Conservation (phyloP, 257 asterid species). For the Handroanthus guayacan region DNA sequence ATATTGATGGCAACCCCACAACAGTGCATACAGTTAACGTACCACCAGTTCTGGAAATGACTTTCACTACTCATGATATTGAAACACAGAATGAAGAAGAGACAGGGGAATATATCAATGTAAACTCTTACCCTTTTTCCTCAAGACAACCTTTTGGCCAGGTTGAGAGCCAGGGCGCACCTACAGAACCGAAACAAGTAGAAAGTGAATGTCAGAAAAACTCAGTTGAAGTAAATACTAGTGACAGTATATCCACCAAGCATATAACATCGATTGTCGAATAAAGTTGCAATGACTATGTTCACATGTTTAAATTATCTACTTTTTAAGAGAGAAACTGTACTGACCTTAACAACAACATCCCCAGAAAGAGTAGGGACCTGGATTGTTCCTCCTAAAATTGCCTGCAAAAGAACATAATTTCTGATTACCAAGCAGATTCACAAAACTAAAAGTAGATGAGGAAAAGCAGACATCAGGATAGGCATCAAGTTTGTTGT, state of each 20-base stretch:
- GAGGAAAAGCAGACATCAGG: not conserved
- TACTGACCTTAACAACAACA: slow-evolving; percentile 89
- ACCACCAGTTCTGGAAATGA: slow-evolving; percentile 2
- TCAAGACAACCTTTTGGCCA: slow-evolving; percentile 89
- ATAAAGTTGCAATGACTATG: not conserved
- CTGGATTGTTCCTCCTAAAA: slow-evolving; percentile 92
- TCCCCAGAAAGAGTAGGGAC: slow-evolving; percentile 95
- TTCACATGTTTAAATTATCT: slow-evolving; percentile 1
- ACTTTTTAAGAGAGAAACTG: slow-evolving; percentile 7
- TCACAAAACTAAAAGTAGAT: slow-evolving; percentile 16
- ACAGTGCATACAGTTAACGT: not conserved
- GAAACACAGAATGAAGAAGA: slow-evolving; percentile 22
- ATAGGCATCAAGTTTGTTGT: slow-evolving; percentile 19
- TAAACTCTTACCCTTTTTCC: slow-evolving; percentile 68
- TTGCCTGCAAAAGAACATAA: slow-evolving; percentile 74
- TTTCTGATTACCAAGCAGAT: slow-evolving; percentile 24
- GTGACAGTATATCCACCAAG: not conserved
- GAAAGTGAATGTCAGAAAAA: slow-evolving; percentile 27
- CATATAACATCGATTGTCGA: slow-evolving; percentile 17
- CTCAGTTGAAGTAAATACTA: slow-evolving; percentile 14
- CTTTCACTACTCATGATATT: slow-evolving; percentile 7
- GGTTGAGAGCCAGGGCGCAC: slow-evolving; percentile 95
- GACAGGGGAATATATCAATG: slow-evolving; percentile 19
- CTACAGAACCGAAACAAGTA: slow-evolving; percentile 47
- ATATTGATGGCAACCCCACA: not conserved